A percentile compares a stretch with the other conserved stretches of the same genome.
Conservation (phyloP, 1,139 yeast species). For the Geotrichum klebahnii region DNA sequence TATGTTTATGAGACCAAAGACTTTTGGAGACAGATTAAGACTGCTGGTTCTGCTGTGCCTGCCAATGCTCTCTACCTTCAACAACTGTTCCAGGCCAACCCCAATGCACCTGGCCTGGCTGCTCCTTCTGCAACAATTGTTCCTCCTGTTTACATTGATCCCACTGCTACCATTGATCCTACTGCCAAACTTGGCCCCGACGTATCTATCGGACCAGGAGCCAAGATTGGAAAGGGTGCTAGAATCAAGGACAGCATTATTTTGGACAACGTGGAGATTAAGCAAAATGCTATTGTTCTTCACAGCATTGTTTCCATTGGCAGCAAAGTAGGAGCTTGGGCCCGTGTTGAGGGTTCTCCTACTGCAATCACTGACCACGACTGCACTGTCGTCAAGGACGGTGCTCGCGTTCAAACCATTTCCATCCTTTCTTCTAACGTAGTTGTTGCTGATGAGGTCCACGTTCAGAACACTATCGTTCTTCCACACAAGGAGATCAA, state of each 20-base stretch:
- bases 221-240: slow-evolving; percentile 51
- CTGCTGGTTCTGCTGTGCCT: slow-evolving; percentile 60
- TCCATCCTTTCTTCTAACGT: slow-evolving; percentile 55
- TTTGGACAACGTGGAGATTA: slow-evolving; percentile 48
- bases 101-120: slow-evolving; percentile 38
- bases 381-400: slow-evolving; percentile 47
- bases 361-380: slow-evolving; percentile 46
- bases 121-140: slow-evolving; percentile 44
- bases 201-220: slow-evolving; percentile 56
- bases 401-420: slow-evolving; percentile 51
- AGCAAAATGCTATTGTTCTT: slow-evolving; percentile 49
- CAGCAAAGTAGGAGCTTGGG: slow-evolving; percentile 55
- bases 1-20: slow-evolving; percentile 52
- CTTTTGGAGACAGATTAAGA: slow-evolving; percentile 64
- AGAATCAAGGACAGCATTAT: slow-evolving; percentile 55
- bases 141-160: slow-evolving; percentile 53
- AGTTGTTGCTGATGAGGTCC: slow-evolving; percentile 50
- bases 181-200: slow-evolving; percentile 57
- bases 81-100: slow-evolving; percentile 41
- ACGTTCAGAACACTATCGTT: slow-evolving; percentile 56
- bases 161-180: slow-evolving; percentile 46
- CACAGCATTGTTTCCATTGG: slow-evolving; percentile 53
- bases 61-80: slow-evolving; percentile 56
- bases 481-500: slow-evolving; percentile 60
- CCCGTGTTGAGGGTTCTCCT: slow-evolving; percentile 59